phyloP scores from a whole-genome alignment of 2,329 filamentous ascomycete genomes.

The Ceratocystis albifundus region DNA sequence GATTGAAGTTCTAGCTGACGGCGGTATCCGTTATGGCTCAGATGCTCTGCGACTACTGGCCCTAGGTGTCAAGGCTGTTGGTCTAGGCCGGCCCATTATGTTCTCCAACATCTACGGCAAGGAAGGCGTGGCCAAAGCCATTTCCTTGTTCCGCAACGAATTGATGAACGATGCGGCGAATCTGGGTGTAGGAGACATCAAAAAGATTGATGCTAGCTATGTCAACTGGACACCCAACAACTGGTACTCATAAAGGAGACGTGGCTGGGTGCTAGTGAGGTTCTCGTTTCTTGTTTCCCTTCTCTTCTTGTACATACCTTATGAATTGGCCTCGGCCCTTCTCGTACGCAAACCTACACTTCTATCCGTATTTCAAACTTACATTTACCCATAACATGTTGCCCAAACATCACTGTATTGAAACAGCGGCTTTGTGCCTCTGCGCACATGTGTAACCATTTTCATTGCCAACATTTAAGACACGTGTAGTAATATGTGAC shows the following conservation, averaged over 20 bases:
- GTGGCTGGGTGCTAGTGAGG: not conserved
- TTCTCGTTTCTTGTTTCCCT: not conserved
- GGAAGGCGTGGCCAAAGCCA: constrained; percentile 37
- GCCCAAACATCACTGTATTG: not conserved
- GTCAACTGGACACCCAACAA: constrained; percentile 29
- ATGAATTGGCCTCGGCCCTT: too few species aligned
- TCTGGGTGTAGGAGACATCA: constrained; percentile 33
- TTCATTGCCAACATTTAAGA: not conserved
- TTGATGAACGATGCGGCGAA: constrained; percentile 36
- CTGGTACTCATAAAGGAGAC: constrained; percentile 25
- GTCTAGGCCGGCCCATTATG: constrained; percentile 36
- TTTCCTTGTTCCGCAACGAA: constrained; percentile 40
- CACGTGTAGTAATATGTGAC: not conserved
- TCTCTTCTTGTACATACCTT: constrained; percentile 9
- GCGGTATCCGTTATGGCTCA: constrained; percentile 35
- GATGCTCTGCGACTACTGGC: constrained; percentile 37
- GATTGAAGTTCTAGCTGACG: constrained; percentile 30
- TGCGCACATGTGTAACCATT: not conserved
- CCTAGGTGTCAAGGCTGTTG: constrained; percentile 35
- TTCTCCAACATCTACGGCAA: constrained; percentile 39
- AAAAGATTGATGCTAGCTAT: constrained; percentile 28
- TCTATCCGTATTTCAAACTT: not conserved
- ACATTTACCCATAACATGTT: not conserved
- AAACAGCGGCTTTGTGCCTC: not conserved
- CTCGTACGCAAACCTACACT: not conserved